Base-by-base conservation (phyloP, 257 asterid genomes). In the Gardenia jasminoides region DNA sequence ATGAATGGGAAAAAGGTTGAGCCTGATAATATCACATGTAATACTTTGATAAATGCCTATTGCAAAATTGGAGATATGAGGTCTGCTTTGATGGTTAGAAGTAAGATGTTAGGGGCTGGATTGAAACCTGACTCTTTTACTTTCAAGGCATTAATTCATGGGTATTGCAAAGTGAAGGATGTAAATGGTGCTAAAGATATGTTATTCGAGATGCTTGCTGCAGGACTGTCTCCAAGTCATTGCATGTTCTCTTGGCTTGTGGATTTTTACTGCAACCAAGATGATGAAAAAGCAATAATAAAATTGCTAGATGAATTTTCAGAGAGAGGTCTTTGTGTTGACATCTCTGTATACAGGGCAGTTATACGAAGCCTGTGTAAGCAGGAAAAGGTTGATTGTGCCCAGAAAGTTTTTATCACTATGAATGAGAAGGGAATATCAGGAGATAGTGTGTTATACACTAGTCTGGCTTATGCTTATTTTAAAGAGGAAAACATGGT, bases 31-130 rank as follows among this genome's bases (percentile, higher is more conserved):
- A 79, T 93, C 39, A 93, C 99, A 1, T 95, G 98, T 54, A 95
- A 95, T 88, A 95, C 99, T 0, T 83, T 95, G 80, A 92, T 95
- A 52, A 95, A 93, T 84, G 94, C 94, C 54, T 93, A 94, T 80
- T 86, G 92, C 92, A 93, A 94, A 88, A 89, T 91, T 9, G 93
- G 97, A 58, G 99, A 95, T 78, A 90, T 88, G 94, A 59, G 76
- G 67, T 93, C 98, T 36, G 92, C 97, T 66, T 74, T 90, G 83
- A 92, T 82, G 81, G 91, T 93, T 76, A 85, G 86, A 76, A 82
- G 80, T 46, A 93, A 84, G 85, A 95, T 95, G 97, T 50, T 88
- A 84, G 96, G 90, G 85, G 91, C 88, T 64, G 98, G 98, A 28
- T 76, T 95, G 48, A 85, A 68, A 78, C 93, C 94, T 3, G 98